phyloP scores from a whole-genome alignment of 441 rosid genomes.

The Daphne laureola region DNA sequence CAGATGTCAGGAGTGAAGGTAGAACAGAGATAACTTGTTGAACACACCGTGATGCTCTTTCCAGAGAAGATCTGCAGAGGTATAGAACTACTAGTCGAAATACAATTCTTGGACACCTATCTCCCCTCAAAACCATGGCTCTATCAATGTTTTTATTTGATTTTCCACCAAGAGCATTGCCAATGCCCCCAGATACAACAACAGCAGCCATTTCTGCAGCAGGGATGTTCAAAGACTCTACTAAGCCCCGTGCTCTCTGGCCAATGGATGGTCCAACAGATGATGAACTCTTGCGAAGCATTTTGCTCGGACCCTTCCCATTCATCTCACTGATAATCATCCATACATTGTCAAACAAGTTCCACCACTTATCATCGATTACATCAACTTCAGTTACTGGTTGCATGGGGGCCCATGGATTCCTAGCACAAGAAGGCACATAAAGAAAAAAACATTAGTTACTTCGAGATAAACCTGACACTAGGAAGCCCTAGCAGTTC shows the following conservation, averaged over 20 bases:
- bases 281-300: constrained; percentile 47
- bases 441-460: constrained; percentile 9
- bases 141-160: constrained; percentile 76
- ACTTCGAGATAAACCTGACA: background rate
- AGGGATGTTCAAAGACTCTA: constrained; percentile 95
- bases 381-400: constrained; percentile 32
- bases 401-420: constrained; percentile 33
- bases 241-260: constrained; percentile 97
- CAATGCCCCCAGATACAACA: constrained; percentile 97
- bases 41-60: constrained; percentile 91
- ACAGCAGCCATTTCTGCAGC: constrained; percentile 99
- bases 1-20: constrained; percentile 70
- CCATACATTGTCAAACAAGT: constrained; percentile 90
- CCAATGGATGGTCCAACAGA: constrained; percentile 76
- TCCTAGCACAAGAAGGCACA: constrained; percentile 32
- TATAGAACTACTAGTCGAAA: constrained; percentile 82
- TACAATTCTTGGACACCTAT: constrained; percentile 89
- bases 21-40: constrained; percentile 80
- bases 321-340: constrained; percentile 69
- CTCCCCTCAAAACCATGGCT: constrained; percentile 97
- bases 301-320: constrained; percentile 85
- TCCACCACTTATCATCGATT: constrained; percentile 79
- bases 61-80: constrained; percentile 80
- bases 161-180: constrained; percentile 89
- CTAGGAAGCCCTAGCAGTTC: too few relatives aligned